Conservation (phyloP, 73 alveolate genomes). For the Effrenium voratum region DNA sequence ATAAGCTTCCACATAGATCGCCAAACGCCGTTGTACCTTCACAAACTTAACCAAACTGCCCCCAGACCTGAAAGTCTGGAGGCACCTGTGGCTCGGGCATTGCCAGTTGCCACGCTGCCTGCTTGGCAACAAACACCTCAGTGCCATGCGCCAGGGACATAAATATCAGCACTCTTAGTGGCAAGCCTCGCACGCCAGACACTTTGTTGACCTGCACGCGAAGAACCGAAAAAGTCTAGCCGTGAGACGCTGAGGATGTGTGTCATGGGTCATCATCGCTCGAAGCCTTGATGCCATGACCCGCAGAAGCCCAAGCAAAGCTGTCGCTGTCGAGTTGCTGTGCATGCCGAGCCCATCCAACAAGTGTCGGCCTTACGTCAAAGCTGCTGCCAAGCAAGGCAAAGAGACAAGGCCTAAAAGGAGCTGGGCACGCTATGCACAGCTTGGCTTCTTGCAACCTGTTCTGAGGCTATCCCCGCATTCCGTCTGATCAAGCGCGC, state of each 20-base stretch:
- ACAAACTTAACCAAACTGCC: neutral
- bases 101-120: constrained; percentile 7
- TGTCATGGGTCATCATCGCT: neutral
- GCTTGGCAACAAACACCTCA: constrained; percentile 29
- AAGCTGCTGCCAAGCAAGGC: too few species aligned
- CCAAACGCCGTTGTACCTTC: constrained; percentile 22
- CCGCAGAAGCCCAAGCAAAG: neutral
- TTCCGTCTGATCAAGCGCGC: too few species aligned
- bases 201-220: neutral
- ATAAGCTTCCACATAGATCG: neutral
- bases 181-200: neutral
- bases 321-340: neutral
- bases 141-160: neutral
- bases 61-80: neutral
- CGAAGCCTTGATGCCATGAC: neutral
- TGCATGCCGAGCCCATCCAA: neutral
- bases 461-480: too few species aligned
- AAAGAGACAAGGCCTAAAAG: too few species aligned
- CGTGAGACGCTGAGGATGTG: neutral
- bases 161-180: neutral
- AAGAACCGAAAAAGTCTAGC: neutral
- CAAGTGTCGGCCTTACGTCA: neutral
- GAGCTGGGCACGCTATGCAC: neutral
- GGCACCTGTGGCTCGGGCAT: neutral
- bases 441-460: too few species aligned